A percentile compares a stretch with the other conserved stretches of the same genome.
These are phyloP conservation scores for Chrysanthemum seticuspe DNA, from an alignment of 129 eudicot species.

Conservation along the genomic window DNA sequence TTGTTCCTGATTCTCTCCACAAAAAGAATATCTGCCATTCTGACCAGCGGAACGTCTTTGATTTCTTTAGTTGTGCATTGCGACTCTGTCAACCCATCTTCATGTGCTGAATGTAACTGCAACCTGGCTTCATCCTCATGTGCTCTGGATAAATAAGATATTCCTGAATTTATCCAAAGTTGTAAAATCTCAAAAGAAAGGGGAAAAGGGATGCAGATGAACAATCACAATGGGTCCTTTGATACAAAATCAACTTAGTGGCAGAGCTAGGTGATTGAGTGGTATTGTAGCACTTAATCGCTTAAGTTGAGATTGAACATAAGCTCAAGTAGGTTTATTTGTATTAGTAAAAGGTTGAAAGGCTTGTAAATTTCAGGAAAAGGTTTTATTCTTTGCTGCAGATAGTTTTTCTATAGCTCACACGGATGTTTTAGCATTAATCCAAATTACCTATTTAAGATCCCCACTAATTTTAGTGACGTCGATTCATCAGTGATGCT, in stretches of 20 bases:
- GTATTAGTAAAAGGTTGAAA: no score
- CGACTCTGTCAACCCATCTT: constrained; percentile 40
- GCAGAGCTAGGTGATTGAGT: not conserved
- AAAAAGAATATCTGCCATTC: constrained; percentile 77
- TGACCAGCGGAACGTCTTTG: constrained; percentile 44
- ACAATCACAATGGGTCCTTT: constrained; percentile 4
- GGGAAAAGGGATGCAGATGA: constrained; percentile 17
- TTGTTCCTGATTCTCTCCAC: constrained; percentile 66
- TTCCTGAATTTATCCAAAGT: constrained; percentile 77
- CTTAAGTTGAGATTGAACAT: no score
- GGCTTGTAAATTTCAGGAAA: no score
- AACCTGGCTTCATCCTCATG: constrained; percentile 74
- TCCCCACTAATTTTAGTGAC: not conserved
- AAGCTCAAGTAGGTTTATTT: no score
- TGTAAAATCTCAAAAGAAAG: constrained; percentile 38
- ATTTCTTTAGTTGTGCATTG: constrained; percentile 28
- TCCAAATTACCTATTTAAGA: no score
- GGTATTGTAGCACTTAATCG: not conserved
- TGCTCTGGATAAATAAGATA: constrained; percentile 97
- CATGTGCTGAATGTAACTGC: constrained; percentile 42
- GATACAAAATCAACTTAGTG: not conserved
- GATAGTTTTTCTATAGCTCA: no score
- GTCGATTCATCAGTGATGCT: not conserved
- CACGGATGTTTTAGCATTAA: no score
- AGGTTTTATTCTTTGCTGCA: no score